Evolutionary conservation across 371 early-diverging fungal genomes (phyloP).

Genomic region (Mortierella polycephala): DNA sequence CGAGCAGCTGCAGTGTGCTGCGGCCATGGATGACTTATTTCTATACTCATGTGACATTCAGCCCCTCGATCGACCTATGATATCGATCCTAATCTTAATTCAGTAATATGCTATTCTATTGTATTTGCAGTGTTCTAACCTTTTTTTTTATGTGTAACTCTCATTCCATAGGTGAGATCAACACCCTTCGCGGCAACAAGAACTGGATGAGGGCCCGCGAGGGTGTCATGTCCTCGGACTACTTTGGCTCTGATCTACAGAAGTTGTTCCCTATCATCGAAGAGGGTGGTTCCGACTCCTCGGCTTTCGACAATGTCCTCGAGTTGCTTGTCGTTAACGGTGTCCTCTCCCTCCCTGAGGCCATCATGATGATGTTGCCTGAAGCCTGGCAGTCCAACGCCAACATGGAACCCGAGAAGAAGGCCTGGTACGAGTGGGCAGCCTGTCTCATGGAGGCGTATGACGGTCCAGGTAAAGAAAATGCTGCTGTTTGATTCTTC

Average conservation of each 20-base stretch:
- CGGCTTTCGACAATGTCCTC: conserved; percentile 96
- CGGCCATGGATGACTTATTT: conserved; percentile 10
- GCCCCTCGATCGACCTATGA: conserved; percentile 22
- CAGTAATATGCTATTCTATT: background rate
- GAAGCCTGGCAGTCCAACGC: conserved; percentile 96
- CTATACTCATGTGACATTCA: conserved; percentile 39
- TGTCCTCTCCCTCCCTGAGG: conserved; percentile 91
- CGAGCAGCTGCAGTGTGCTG: conserved; percentile 5
- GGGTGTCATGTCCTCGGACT: conserved; percentile 87
- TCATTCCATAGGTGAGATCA: conserved; percentile 77
- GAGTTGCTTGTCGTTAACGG: conserved; percentile 93
- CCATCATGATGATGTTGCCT: conserved; percentile 97
- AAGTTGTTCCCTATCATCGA: conserved; percentile 94
- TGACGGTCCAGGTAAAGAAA: conserved; percentile 84
- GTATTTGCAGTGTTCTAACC: background rate
- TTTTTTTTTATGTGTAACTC: background rate
- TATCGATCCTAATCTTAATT: conserved; percentile 5
- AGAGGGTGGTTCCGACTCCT: conserved; percentile 96
- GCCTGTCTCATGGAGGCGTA: conserved; percentile 97
- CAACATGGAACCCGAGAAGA: conserved; percentile 85
- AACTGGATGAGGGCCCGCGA: conserved; percentile 99
- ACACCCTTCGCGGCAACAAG: conserved; percentile 97
- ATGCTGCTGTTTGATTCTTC: background rate
- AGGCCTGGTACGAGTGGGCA: conserved; percentile 96
- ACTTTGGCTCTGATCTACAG: conserved; percentile 84